Percentiles rank a stretch among this genome's conserved stretches.
Evolutionary conservation across 805 yeast species (phyloP).

Genomic region (Starmera quercuum): DNA sequence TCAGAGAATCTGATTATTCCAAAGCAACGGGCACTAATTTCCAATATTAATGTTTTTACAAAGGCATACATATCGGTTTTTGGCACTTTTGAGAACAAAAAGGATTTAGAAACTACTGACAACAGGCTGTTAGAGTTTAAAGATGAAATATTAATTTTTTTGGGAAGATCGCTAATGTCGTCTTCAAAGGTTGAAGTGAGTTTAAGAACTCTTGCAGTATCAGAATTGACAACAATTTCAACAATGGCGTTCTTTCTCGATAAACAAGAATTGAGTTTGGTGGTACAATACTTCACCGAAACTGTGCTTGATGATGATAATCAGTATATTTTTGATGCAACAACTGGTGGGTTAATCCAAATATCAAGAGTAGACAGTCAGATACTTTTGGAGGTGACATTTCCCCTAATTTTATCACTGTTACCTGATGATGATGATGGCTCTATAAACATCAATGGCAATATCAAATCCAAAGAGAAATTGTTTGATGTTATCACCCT

Average conservation of each 20-base stretch:
- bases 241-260: conserved; percentile 41
- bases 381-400: conserved; percentile 40
- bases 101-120: conserved; percentile 2
- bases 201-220: conserved; percentile 56
- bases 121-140: conserved; percentile 41
- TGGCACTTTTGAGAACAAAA: conserved; percentile 16
- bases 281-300: conserved; percentile 61
- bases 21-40: conserved; percentile 51
- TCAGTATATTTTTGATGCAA: conserved; percentile 43
- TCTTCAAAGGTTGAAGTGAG: conserved; percentile 64
- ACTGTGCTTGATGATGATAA: conserved; percentile 44
- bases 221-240: conserved; percentile 53
- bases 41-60: conserved; percentile 51
- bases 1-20: conserved; percentile 37
- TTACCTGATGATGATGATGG: conserved; percentile 39
- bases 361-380: conserved; percentile 30
- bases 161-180: conserved; percentile 64
- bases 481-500: conserved; percentile 17
- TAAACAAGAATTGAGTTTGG: conserved; percentile 48
- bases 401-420: conserved; percentile 42
- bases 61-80: conserved; percentile 42
- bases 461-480: conserved; percentile 18
- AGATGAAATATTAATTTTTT: conserved; percentile 59
- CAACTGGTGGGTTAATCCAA: conserved; percentile 45
- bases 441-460: conserved; percentile 16